These are phyloP conservation scores for Pichia eremophila DNA, from an alignment of 805 yeast genomes.

Conservation along the genomic window DNA sequence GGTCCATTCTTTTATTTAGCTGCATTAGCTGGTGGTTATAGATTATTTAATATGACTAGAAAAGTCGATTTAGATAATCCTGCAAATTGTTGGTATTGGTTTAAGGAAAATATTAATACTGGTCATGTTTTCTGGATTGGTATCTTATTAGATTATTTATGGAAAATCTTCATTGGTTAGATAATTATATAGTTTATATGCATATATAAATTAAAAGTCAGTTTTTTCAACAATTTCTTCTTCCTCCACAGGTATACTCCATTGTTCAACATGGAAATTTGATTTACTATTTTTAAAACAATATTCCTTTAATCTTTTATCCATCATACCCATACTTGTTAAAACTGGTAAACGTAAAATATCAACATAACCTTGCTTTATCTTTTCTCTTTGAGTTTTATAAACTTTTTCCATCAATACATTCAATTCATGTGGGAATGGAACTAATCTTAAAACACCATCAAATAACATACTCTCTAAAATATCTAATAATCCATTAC, in stretches of 20 bases:
- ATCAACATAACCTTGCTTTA: constrained; percentile 82
- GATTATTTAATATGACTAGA: constrained; percentile 60
- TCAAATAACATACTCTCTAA: constrained; percentile 52
- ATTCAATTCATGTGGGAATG: constrained; percentile 68
- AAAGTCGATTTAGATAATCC: constrained; percentile 76
- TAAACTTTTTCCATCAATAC: constrained; percentile 60
- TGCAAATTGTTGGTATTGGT: constrained; percentile 71
- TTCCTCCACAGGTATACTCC: constrained; percentile 97
- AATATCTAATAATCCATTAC: constrained; percentile 33
- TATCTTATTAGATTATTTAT: constrained; percentile 53
- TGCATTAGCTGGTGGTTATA: constrained; percentile 55
- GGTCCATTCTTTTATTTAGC: constrained; percentile 79
- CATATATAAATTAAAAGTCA: neutral
- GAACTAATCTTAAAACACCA: constrained; percentile 63
- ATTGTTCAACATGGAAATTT: constrained; percentile 79
- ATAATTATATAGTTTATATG: neutral
- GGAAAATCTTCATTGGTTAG: constrained; percentile 27
- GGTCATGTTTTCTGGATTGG: constrained; percentile 64
- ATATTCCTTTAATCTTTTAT: constrained; percentile 60
- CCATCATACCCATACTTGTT: constrained; percentile 75
- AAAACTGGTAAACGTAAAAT: constrained; percentile 62
- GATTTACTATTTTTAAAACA: constrained; percentile 80
- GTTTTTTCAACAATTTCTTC: constrained; percentile 23
- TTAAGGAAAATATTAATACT: constrained; percentile 66
- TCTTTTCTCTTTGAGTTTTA: constrained; percentile 60